A percentile compares a stretch with the other conserved stretches of the same genome.
These are phyloP conservation scores for Cryphonectria naterciae DNA, from an alignment of 2,329 filamentous ascomycete species.

Conservation along the genomic window DNA sequence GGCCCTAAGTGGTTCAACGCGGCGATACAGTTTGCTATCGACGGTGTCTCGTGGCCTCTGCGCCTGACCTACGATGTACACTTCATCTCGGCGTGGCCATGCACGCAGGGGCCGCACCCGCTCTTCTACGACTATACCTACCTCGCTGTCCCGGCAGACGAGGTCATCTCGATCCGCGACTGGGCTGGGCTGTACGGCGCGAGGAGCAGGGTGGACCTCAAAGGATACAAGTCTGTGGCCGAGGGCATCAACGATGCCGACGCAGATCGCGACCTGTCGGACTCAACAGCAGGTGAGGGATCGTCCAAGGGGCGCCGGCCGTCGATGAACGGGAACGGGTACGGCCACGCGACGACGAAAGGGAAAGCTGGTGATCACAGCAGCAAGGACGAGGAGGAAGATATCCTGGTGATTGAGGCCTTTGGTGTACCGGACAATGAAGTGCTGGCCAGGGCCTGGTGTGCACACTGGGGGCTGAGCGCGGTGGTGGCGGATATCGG, in stretches of 20 bases:
- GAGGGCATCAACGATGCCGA: constrained; percentile 4
- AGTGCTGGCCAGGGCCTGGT: constrained; percentile 77
- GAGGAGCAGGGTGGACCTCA: constrained; percentile 25
- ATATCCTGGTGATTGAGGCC: constrained; percentile 72
- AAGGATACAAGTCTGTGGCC: neutral
- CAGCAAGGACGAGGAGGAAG: constrained; percentile 60
- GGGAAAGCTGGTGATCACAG: constrained; percentile 32
- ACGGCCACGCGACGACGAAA: constrained; percentile 19
- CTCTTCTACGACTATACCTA: constrained; percentile 74
- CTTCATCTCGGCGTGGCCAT: constrained; percentile 70
- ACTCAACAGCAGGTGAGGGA: constrained; percentile 25
- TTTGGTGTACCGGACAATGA: constrained; percentile 77
- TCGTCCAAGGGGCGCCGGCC: constrained; percentile 24
- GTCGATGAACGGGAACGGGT: constrained; percentile 9
- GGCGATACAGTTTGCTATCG: constrained; percentile 65
- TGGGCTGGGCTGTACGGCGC: constrained; percentile 59
- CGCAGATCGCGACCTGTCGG: constrained; percentile 17
- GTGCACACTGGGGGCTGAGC: constrained; percentile 73
- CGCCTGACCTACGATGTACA: constrained; percentile 66
- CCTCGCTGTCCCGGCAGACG: constrained; percentile 62
- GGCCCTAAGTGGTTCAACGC: constrained; percentile 60
- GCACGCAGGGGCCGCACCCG: constrained; percentile 66
- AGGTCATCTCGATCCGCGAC: constrained; percentile 67
- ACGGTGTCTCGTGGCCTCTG: constrained; percentile 66
- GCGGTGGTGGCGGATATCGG: constrained; percentile 71